phyloP scores from a whole-genome alignment of 73 alveolate genomes.

The Paramecium caudatum region DNA sequence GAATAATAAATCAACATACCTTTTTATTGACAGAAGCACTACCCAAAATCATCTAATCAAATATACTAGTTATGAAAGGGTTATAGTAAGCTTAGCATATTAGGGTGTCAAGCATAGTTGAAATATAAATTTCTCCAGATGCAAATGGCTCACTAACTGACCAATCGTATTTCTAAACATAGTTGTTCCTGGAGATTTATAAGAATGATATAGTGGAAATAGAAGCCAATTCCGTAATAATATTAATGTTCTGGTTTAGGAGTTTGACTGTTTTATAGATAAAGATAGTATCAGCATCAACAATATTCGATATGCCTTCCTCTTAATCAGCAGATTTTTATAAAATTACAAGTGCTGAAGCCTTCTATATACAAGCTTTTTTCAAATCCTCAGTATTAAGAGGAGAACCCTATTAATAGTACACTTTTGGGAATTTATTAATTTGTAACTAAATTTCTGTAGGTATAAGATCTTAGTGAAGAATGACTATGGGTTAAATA shows the following conservation, averaged over 20 bases:
- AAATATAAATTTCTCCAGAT: constrained; percentile 95
- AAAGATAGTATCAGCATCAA: constrained; percentile 97
- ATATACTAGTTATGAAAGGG: constrained; percentile 92
- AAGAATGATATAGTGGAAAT: constrained; percentile 91
- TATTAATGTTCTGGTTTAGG: constrained; percentile 83
- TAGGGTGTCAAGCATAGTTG: constrained; percentile 96
- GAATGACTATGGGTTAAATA: constrained; percentile 90
- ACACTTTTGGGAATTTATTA: constrained; percentile 93
- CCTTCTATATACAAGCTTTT: constrained; percentile 93
- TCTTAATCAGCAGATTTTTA: constrained; percentile 87
- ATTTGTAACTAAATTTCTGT: constrained; percentile 95
- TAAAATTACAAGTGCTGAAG: constrained; percentile 93
- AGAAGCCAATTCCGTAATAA: constrained; percentile 94
- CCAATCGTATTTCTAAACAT: constrained; percentile 85
- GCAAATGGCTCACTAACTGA: constrained; percentile 96
- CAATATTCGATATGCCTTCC: constrained; percentile 83
- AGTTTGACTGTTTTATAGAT: constrained; percentile 94
- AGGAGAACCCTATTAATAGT: constrained; percentile 93
- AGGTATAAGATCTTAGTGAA: constrained; percentile 91
- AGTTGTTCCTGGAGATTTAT: constrained; percentile 84
- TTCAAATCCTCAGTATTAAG: constrained; percentile 92
- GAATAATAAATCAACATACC: background rate
- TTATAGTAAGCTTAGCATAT: constrained; percentile 96
- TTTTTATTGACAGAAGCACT: constrained; percentile 88
- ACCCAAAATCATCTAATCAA: constrained; percentile 96